phyloP scores from a whole-genome alignment of 2,329 filamentous ascomycete genomes.

The Cordyceps cicadae region DNA sequence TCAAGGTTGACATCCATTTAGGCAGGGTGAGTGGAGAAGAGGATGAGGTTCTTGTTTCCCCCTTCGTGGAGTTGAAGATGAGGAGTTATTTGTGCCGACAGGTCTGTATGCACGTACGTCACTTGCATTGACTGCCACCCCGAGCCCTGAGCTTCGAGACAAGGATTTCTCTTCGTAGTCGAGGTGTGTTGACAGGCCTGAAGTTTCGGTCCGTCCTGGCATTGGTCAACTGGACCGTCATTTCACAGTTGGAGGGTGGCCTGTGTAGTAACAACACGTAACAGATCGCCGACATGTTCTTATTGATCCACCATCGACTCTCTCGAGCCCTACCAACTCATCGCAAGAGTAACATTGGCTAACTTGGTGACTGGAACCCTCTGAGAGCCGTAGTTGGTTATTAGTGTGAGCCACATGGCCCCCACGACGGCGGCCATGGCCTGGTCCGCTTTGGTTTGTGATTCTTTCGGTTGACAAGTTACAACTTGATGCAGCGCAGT shows the following conservation, averaged over 20 bases:
- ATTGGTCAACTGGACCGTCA: not conserved
- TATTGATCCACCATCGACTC: not conserved
- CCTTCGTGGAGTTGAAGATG: not conserved
- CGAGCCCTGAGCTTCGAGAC: not conserved
- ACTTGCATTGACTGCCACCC: not conserved
- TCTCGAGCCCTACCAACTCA: not conserved
- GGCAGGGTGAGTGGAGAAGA: not conserved
- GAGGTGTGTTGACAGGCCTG: not conserved
- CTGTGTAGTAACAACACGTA: not conserved
- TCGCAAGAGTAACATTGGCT: not conserved
- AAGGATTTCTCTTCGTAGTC: not conserved
- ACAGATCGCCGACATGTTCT: not conserved
- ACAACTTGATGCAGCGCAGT: too few species aligned
- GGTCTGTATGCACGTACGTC: not conserved
- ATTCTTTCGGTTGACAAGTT: too few species aligned
- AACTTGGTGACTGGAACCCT: not conserved
- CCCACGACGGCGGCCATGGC: not conserved
- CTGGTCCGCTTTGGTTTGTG: too few species aligned
- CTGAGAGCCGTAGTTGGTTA: not conserved
- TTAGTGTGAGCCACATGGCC: not conserved
- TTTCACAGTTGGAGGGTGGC: not conserved
- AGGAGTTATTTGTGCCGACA: not conserved
- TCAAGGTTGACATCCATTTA: not conserved
- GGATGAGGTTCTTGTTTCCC: not conserved
- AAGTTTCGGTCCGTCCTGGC: not conserved